Evolutionary conservation across 2,329 filamentous ascomycete species (phyloP).

Genomic region (Clonostachys rhizophaga): DNA sequence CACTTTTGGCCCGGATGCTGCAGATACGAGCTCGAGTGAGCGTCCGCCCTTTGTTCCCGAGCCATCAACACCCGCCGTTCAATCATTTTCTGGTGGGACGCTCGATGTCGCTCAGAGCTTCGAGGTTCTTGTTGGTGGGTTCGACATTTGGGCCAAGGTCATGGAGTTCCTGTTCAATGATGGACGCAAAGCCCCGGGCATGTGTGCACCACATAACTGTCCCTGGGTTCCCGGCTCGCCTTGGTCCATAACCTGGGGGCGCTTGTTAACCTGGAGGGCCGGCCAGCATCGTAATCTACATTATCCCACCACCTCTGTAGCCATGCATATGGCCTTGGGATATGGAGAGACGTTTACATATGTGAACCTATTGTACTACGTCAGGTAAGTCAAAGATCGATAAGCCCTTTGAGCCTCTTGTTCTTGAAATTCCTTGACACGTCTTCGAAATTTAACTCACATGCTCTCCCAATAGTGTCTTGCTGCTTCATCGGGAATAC

Average conservation of each 20-base stretch:
- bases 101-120: constrained; percentile 18
- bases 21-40: constrained; percentile 6
- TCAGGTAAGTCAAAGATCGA: constrained; percentile 20
- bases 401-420: background rate
- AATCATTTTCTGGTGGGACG: constrained; percentile 4
- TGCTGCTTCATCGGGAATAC: constrained; percentile 37
- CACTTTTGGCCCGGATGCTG: constrained; percentile 24
- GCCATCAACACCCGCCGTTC: background rate
- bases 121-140: constrained; percentile 31
- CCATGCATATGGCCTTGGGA: constrained; percentile 29
- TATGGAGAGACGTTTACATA: constrained; percentile 35
- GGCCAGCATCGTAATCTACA: constrained; percentile 25
- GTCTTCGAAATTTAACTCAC: background rate
- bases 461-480: constrained; percentile 15
- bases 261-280: constrained; percentile 25
- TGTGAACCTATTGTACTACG: constrained; percentile 35
- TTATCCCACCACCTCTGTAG: constrained; percentile 28
- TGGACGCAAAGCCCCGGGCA: constrained; percentile 29
- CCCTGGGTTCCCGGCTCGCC: constrained; percentile 29
- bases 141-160: constrained; percentile 35
- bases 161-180: constrained; percentile 35
- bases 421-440: background rate
- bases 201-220: constrained; percentile 29
- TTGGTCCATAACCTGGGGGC: constrained; percentile 21
- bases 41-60: constrained; percentile 4